Evolutionary conservation across 345 rosid species (phyloP).

Genomic region (Kernera saxatilis): DNA sequence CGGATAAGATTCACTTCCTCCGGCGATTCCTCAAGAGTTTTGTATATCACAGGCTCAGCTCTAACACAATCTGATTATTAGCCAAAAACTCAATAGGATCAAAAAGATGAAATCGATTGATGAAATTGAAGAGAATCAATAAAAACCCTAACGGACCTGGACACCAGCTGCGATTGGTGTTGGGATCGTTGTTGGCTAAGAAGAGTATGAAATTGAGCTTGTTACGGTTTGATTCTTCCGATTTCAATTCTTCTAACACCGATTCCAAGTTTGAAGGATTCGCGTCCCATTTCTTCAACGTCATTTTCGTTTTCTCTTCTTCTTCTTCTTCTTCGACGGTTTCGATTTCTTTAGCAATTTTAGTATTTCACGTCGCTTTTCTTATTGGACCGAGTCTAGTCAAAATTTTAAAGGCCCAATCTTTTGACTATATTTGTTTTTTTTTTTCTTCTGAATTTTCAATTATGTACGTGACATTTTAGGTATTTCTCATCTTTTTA

Average conservation of each 20-base stretch:
- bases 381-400: too few species aligned
- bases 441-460: too few species aligned
- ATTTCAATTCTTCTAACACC: constrained; percentile 46
- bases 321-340: background rate
- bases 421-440: too few species aligned
- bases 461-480: too few species aligned
- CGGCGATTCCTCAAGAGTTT: constrained; percentile 55
- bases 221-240: constrained; percentile 43
- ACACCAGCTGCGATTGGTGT: constrained; percentile 76
- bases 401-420: too few species aligned
- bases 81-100: background rate
- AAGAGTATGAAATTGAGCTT: constrained; percentile 72
- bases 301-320: constrained; percentile 32
- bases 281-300: constrained; percentile 49
- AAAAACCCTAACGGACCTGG: constrained; percentile 44
- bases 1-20: constrained; percentile 57
- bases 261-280: constrained; percentile 46
- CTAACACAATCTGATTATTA: constrained; percentile 68
- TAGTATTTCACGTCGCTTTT: too few species aligned
- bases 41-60: constrained; percentile 85
- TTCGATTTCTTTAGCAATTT: background rate
- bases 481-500: too few species aligned
- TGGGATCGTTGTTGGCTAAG: constrained; percentile 76
- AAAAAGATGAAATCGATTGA: background rate
- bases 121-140: background rate